Evolutionary conservation across 768 basidiomycete species (phyloP), one percentile per base, ranked within the genome.

Genomic region (Kwoniella shandongensis): DNA sequence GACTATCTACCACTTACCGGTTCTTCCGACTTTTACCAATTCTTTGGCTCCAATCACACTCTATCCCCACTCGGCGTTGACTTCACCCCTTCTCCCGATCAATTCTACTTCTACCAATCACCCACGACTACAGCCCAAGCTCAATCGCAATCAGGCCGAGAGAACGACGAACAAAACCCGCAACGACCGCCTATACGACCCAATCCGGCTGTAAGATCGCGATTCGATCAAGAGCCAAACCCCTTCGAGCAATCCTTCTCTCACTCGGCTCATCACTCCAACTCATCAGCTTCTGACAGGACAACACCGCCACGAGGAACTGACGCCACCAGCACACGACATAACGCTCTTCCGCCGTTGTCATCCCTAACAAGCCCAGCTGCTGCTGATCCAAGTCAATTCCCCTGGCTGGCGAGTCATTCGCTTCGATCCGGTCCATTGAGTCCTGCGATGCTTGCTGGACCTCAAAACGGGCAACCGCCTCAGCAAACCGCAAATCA

Each of bases 241-340:
- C 91, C 92, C 0, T 96, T 96, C 72, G 94, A 99, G 73, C 89
- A 91, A 78, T 92, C 89, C 51, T 98, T 98, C 75, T 86, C 87
- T 32, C 79, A 77, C 25, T 76, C 78, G 25, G 73, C 79, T 1
- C 59, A 66, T 46, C 60, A 61, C 44, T 62, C 59, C 17, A 44
- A 51, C n/a, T 69, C 69, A 3, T 61, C 62, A n/a, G 39, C 32
- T 13, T 62, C 65, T 5, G 66, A 66, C 38, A 42, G 55, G 20
- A 61, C 39, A 3, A 84, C 87, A 1, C 88, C 88, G 8, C 76
- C 78, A 39, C 62, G 72, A 53, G 72, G 71, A 22, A 66, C 62
- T 13, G 72, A 74, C 55, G 72, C 63, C 5, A 71, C 72, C 3
- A 54, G 55, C 8, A 65, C 62, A 29, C 66, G 65, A 46, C 69